These are phyloP conservation scores for Tolypocladium paradoxum DNA, from an alignment of 2,329 filamentous ascomycete species.

Conservation along the genomic window DNA sequence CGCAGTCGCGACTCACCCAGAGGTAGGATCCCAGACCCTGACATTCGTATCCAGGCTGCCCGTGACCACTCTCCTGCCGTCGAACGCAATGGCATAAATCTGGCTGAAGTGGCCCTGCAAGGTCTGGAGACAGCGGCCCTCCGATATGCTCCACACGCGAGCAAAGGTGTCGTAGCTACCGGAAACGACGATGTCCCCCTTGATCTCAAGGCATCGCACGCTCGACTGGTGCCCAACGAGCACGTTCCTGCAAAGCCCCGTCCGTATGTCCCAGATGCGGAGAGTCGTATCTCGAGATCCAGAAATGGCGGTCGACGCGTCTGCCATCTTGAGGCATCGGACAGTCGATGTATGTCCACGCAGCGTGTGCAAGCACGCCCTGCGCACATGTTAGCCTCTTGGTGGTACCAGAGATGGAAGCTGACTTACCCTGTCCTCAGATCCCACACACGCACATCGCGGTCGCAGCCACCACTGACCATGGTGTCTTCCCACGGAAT, in stretches of 20 bases:
- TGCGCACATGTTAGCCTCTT: slow-evolving; percentile 23
- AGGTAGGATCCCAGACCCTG: slow-evolving; percentile 86
- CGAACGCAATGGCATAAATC: slow-evolving; percentile 97
- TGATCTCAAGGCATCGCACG: slow-evolving; percentile 88
- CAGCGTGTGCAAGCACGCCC: slow-evolving; percentile 67
- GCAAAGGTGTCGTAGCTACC: slow-evolving; percentile 97
- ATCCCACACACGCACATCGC: slow-evolving; percentile 95
- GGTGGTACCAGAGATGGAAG: not conserved
- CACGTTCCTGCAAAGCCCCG: slow-evolving; percentile 81
- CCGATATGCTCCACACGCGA: slow-evolving; percentile 94
- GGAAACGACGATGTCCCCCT: slow-evolving; percentile 94
- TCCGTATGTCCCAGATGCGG: slow-evolving; percentile 86
- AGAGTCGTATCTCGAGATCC: slow-evolving; percentile 92
- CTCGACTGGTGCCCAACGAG: slow-evolving; percentile 92
- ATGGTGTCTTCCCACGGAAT: slow-evolving; percentile 93
- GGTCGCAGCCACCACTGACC: slow-evolving; percentile 91
- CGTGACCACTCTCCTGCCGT: slow-evolving; percentile 85
- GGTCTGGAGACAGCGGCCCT: slow-evolving; percentile 84
- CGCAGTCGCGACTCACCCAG: slow-evolving; percentile 48
- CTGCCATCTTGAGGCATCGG: slow-evolving; percentile 94
- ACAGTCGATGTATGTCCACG: slow-evolving; percentile 96
- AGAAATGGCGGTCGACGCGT: slow-evolving; percentile 87
- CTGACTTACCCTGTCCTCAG: slow-evolving; percentile 71
- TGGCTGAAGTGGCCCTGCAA: slow-evolving; percentile 94
- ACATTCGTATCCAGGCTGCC: slow-evolving; percentile 95